Base-by-base conservation (phyloP, 2,329 filamentous ascomycete species). In the Cercospora sojina region DNA sequence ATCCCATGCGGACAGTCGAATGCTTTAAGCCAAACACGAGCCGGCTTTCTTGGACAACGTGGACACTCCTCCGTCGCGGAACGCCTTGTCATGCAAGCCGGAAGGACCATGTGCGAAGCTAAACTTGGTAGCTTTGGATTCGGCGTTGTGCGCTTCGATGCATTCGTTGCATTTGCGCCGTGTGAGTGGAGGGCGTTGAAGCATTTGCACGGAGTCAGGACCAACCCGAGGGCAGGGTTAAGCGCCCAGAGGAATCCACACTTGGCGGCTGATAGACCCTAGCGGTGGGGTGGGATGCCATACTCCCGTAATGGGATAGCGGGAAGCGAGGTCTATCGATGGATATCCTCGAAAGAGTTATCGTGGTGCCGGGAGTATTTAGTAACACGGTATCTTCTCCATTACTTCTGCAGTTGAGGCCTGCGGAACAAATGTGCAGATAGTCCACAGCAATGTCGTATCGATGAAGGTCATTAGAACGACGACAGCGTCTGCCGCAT, bases 201-300 rank as follows among this genome's bases (percentile, higher is more conserved):
- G 25, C 41, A 61, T 66, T 57, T 35, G 53, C 60, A 61, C 60
- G 62, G 62, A 16, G n/a, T 6, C 16, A 51, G 49, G 56, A 41
- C 65, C 60, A 67, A 67, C 58, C 65, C 65, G 56, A 64, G 53
- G 18, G 31, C 16, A 57, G 55, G 55, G 29, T 59, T 67, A 67
- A 59, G 60, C 64, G 64, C 64, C 58, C 27, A 25, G 20, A 27
- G 32, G 43, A 59, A 47, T 51, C 25, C 47, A 59, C 32, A 43
- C 59, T 57, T 59, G 53, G 59, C 43, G 13, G 49, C 49, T 25
- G 23, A 41, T n/a, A 49, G 38, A 43, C 59, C 27, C 62, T 27
- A 20, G 53, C 7, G 7, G 4, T 32, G 53, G 27, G 29, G 29
- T 32, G n/a, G 10, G 27, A n/a, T 35, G 7, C 20, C 5, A 1